Base-by-base conservation (phyloP, 116 monocot genomes). In the Papilionanthe hybrid region DNA sequence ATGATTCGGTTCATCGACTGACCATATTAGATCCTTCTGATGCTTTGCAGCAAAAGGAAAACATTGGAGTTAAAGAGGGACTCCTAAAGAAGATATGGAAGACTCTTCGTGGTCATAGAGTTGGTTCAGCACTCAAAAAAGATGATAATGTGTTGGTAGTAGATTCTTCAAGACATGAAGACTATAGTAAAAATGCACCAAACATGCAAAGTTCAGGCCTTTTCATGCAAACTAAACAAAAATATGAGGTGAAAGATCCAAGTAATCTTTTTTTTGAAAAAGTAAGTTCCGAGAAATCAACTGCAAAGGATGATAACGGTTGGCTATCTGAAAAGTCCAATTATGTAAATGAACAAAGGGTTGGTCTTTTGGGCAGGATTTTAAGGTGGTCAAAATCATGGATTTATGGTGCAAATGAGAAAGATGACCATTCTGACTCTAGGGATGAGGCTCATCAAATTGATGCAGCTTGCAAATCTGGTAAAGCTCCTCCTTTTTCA, bases 31-130 rank as follows among this genome's bases (percentile, higher is more conserved):
- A 75, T 75, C 27, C 10, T 75, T 75, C 49, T 75, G 11, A 47
- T 75, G 13, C 9, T 75, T 75, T 22, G 9, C 49, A 63, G 19
- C 27, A 81, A 69, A 43, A 9, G 1, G n/a, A 57, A n/a, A 22
- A 78, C 45, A 72, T 49, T 48, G 72, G 37, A 41, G 27, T 49
- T 17, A 28, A 65, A 7, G 82, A 53, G 20, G 77, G 84, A 49
- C 18, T 84, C 63, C 44, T 87, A n/a, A 58, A 55, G 11, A 82
- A 71, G 80, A 78, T 90, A 60, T 66, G 72, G 82, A 83, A 58
- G 22, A 69, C 12, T 10, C 81, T 78, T 43, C 32, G 19, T 72
- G 72, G 65, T 19, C 12, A 47, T 22, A 66, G 43, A 68, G 82
- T 30, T 67, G 72, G n/a, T 50, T 20, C 55, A 76, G 37, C 42